Conservation (phyloP, 1,139 yeast genomes). For the Saccharomyces hybrid region DNA sequence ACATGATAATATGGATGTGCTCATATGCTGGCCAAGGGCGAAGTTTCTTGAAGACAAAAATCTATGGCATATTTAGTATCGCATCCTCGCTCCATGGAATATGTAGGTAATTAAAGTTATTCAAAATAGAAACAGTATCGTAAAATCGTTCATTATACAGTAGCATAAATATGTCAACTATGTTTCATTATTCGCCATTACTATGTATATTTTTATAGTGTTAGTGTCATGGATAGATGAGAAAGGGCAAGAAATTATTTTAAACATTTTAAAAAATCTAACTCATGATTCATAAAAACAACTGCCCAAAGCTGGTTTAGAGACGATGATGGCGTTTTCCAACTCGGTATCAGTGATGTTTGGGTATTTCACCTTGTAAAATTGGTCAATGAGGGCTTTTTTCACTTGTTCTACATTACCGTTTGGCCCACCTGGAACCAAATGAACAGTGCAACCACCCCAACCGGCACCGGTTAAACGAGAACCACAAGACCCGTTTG, state of each 20-base stretch:
- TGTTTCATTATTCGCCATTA: not conserved
- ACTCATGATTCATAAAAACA: constrained; percentile 34
- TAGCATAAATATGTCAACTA: not conserved
- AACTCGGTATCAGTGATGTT: constrained; percentile 37
- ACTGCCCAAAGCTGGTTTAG: constrained; percentile 56
- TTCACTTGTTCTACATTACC: constrained; percentile 41
- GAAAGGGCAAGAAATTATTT: not conserved
- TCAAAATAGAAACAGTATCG: not conserved
- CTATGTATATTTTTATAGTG: not conserved
- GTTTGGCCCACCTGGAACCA: constrained; percentile 39
- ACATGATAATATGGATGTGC: too few species aligned
- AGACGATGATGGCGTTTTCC: constrained; percentile 42
- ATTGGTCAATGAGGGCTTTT: constrained; percentile 42
- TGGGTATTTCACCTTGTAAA: constrained; percentile 47
- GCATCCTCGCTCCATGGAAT: too few species aligned
- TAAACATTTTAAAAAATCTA: not conserved
- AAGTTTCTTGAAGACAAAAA: too few species aligned
- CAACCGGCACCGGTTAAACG: constrained; percentile 75
- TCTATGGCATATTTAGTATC: too few species aligned
- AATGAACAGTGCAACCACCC: constrained; percentile 68
- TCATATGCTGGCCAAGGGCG: too few species aligned
- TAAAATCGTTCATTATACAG: not conserved
- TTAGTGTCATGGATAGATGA: not conserved
- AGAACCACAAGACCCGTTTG: constrained; percentile 56
- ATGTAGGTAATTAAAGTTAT: not conserved